phyloP scores from a whole-genome alignment of 2,329 filamentous ascomycete species.

The Magnaporthiopsis rhizophila region DNA sequence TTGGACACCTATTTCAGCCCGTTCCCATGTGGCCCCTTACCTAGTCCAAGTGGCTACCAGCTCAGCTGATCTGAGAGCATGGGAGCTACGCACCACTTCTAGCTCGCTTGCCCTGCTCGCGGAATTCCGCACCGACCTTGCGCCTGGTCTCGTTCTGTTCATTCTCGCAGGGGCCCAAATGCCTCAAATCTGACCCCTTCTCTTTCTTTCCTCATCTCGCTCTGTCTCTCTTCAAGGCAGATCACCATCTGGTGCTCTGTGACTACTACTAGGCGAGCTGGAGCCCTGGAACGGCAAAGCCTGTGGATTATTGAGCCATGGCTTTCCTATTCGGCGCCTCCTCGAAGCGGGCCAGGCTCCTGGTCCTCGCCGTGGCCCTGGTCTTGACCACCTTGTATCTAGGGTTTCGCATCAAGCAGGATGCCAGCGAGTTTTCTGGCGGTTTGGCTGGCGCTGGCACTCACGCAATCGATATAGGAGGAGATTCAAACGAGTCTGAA shows the following conservation, averaged over 20 bases:
- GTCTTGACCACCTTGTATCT: background rate
- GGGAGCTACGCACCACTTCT: background rate
- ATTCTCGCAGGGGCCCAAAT: background rate
- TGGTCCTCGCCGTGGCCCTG: background rate
- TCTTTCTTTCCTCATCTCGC: background rate
- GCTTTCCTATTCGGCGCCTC: background rate
- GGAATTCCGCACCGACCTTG: background rate
- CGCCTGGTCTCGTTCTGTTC: background rate
- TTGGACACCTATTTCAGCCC: background rate
- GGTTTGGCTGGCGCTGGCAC: background rate
- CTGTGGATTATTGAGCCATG: background rate
- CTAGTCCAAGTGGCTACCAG: too few species aligned
- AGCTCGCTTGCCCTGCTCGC: background rate
- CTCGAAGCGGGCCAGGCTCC: background rate
- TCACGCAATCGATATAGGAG: background rate
- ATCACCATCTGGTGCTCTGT: too few species aligned
- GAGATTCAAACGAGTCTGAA: too few species aligned
- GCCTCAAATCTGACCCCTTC: background rate
- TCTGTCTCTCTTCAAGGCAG: background rate
- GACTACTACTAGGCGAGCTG: background rate
- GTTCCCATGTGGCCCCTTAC: background rate
- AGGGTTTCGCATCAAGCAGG: background rate
- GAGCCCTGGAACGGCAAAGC: background rate
- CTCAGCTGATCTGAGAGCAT: too few species aligned
- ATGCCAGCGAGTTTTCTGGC: background rate